Percentiles rank a stretch among this genome's conserved stretches.
These are phyloP conservation scores for Talaromyces albobiverticillius DNA, from an alignment of 2,329 filamentous ascomycete genomes.

Conservation along the genomic window DNA sequence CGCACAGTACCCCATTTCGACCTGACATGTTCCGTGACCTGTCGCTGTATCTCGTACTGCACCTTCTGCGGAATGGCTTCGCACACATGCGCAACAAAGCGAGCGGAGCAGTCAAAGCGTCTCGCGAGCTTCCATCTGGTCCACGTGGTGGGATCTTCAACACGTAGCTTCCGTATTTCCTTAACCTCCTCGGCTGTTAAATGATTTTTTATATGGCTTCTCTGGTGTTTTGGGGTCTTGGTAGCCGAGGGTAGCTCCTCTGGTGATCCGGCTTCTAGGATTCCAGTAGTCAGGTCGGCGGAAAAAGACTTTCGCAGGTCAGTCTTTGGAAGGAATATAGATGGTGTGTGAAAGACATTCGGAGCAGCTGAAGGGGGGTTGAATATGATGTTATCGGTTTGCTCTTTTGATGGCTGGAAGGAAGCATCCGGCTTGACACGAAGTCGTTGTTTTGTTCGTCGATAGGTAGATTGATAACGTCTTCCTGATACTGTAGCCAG, in stretches of 20 bases:
- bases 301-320: slow-evolving; percentile 52
- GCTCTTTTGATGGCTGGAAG: slow-evolving; percentile 41
- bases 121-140: slow-evolving; percentile 58
- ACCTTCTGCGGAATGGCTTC: slow-evolving; percentile 51
- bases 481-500: slow-evolving; percentile 29
- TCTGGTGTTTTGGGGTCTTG: slow-evolving; percentile 53
- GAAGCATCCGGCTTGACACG: slow-evolving; percentile 53
- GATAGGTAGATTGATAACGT: slow-evolving; percentile 50
- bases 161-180: slow-evolving; percentile 57
- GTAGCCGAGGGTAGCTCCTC: slow-evolving; percentile 48
- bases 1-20: slow-evolving; percentile 60
- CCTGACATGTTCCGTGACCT: slow-evolving; percentile 53
- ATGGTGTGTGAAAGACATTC: slow-evolving; percentile 62
- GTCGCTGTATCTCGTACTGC: slow-evolving; percentile 47
- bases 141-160: slow-evolving; percentile 57
- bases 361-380: slow-evolving; percentile 65
- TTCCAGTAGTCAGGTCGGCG: slow-evolving; percentile 22
- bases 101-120: slow-evolving; percentile 60
- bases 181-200: slow-evolving; percentile 55
- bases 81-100: slow-evolving; percentile 61
- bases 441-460: slow-evolving; percentile 50
- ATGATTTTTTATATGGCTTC: slow-evolving; percentile 53
- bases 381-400: slow-evolving; percentile 58
- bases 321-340: slow-evolving; percentile 60
- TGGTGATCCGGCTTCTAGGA: slow-evolving; percentile 15